A percentile compares a stretch with the other conserved stretches of the same genome.
phyloP scores from a whole-genome alignment of 306 rosid species.

The Pyrus communis region DNA sequence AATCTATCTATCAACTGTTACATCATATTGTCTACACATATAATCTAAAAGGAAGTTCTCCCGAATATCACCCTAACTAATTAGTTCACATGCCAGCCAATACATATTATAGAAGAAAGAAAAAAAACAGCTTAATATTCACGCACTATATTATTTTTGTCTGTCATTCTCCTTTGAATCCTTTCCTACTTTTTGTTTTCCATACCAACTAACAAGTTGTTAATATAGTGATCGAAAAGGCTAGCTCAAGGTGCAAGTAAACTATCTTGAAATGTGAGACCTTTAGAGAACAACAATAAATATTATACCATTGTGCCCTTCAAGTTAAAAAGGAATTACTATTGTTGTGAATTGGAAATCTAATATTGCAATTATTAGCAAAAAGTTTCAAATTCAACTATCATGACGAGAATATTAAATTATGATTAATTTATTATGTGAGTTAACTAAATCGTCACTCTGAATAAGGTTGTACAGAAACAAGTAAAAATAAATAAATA shows the following conservation, averaged over 20 bases:
- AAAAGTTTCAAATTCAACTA: too few relatives aligned
- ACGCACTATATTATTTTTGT: neutral
- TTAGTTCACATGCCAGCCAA: neutral
- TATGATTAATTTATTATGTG: too few relatives aligned
- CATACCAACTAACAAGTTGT: neutral
- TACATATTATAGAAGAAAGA: neutral
- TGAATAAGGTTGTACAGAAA: too few relatives aligned
- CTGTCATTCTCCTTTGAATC: neutral
- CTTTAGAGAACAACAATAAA: neutral
- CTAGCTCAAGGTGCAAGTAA: neutral
- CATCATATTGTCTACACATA: too few relatives aligned
- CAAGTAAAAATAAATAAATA: too few relatives aligned
- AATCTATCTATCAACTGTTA: too few relatives aligned
- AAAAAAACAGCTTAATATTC: too few relatives aligned
- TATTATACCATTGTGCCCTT: neutral
- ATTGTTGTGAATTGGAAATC: neutral
- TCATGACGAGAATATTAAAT: too few relatives aligned
- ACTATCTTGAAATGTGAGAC: neutral
- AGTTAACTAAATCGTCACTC: too few relatives aligned
- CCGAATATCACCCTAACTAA: neutral
- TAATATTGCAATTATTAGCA: neutral
- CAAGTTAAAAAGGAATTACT: slow-evolving; percentile 11
- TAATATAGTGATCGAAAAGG: neutral
- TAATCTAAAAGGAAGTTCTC: too few relatives aligned
- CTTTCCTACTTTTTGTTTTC: neutral